Percentiles rank a stretch among this genome's conserved stretches.
Conservation (phyloP, 1,284 basidiomycete genomes). For the Schizophyllum amplum region DNA sequence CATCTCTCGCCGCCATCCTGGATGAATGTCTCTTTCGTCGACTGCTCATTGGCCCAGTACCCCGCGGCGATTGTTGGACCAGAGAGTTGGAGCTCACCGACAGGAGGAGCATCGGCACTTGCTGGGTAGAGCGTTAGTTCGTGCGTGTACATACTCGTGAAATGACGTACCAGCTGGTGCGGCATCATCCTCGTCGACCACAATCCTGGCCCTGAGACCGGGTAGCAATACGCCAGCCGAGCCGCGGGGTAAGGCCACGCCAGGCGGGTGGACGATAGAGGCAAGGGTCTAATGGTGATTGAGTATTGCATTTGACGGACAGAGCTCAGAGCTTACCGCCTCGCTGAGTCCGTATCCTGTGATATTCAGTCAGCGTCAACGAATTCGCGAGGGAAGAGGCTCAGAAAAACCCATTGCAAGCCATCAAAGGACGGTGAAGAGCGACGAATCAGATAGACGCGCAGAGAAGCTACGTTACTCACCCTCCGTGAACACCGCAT, state of each 20-base stretch:
- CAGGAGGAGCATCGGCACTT: no score
- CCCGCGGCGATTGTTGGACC: slow-evolving; percentile 50
- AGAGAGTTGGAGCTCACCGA: slow-evolving; percentile 57
- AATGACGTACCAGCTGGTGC: slow-evolving; percentile 43
- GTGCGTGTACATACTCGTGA: no score
- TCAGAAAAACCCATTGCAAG: no score
- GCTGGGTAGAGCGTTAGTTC: no score
- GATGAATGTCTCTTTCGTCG: slow-evolving; percentile 56
- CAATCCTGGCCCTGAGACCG: slow-evolving; percentile 52
- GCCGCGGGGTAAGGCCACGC: slow-evolving; percentile 17
- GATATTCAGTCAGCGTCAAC: no score
- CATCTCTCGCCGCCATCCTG: slow-evolving; percentile 32
- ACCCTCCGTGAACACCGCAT: not conserved
- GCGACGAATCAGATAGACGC: slow-evolving; percentile 3
- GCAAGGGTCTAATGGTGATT: not conserved
- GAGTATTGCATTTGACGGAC: no score
- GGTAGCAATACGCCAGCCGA: slow-evolving; percentile 54
- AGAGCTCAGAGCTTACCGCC: slow-evolving; percentile 29
- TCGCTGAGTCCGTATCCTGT: slow-evolving; percentile 74
- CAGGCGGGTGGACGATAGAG: not conserved
- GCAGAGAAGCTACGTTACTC: not conserved
- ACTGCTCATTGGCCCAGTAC: slow-evolving; percentile 63
- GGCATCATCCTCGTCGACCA: slow-evolving; percentile 52
- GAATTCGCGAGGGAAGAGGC: no score
- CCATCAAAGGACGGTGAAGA: no score